phyloP scores from a whole-genome alignment of 192 early-diverging fungal genomes.

The Coemansia sp. region DNA sequence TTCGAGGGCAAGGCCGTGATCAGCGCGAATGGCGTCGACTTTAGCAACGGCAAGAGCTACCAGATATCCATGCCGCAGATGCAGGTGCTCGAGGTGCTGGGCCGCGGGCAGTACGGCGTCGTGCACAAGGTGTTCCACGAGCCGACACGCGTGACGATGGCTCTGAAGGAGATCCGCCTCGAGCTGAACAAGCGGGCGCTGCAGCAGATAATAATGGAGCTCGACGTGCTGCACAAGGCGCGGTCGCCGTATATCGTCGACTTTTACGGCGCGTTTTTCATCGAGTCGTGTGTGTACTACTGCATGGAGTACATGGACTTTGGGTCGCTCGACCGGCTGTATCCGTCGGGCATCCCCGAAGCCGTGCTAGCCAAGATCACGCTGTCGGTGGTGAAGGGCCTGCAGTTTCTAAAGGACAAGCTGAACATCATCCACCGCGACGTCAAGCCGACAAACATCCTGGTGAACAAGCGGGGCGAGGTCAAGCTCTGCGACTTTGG shows the following conservation, averaged over 20 bases:
- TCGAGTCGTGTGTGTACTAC: slow-evolving; percentile 95
- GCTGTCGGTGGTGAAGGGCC: slow-evolving; percentile 73
- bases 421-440: slow-evolving; percentile 91
- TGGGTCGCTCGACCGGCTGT: slow-evolving; percentile 86
- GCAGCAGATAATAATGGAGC: slow-evolving; percentile 94
- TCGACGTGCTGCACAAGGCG: slow-evolving; percentile 89
- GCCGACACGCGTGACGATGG: slow-evolving; percentile 87
- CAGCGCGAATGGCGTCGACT: slow-evolving; percentile 88
- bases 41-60: slow-evolving; percentile 83
- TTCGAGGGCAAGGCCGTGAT: slow-evolving; percentile 92
- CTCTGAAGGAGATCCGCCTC: slow-evolving; percentile 89
- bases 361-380: slow-evolving; percentile 74
- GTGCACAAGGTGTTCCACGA: slow-evolving; percentile 88
- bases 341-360: slow-evolving; percentile 79
- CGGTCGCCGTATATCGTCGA: slow-evolving; percentile 91
- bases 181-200: slow-evolving; percentile 86
- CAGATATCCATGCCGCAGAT: slow-evolving; percentile 87
- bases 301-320: slow-evolving; percentile 99
- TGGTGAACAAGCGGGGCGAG: slow-evolving; percentile 81
- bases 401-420: slow-evolving; percentile 84
- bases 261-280: slow-evolving; percentile 96
- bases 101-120: slow-evolving; percentile 91
- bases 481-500: slow-evolving; percentile 98
- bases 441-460: slow-evolving; percentile 94
- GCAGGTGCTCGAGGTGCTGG: slow-evolving; percentile 71